These are phyloP conservation scores for Aspergillus latus DNA, from an alignment of 2,329 filamentous ascomycete species.

Conservation along the genomic window DNA sequence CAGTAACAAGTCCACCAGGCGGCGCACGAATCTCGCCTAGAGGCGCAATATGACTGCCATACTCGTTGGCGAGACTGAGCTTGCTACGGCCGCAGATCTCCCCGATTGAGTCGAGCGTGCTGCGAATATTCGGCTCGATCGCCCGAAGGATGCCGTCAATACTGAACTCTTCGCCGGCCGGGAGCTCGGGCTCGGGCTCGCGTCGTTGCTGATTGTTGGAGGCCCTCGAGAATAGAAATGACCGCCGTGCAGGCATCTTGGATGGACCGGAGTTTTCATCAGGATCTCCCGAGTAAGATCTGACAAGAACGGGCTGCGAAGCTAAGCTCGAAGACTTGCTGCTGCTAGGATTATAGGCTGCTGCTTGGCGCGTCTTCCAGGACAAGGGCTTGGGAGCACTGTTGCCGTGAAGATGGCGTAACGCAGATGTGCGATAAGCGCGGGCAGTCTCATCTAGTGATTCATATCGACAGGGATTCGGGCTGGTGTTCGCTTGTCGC, in stretches of 20 bases:
- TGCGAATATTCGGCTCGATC: conserved; percentile 59
- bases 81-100: conserved; percentile 63
- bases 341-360: conserved; percentile 20
- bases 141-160: conserved; percentile 57
- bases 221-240: conserved; percentile 31
- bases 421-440: conserved; percentile 31
- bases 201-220: conserved; percentile 23
- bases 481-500: conserved; percentile 19
- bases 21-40: conserved; percentile 56
- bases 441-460: conserved; percentile 33
- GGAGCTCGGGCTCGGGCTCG: conserved; percentile 38
- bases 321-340: conserved; percentile 30
- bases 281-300: conserved; percentile 43
- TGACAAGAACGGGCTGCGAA: conserved; percentile 46
- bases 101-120: conserved; percentile 61
- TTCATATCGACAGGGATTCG: conserved; percentile 25
- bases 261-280: conserved; percentile 30
- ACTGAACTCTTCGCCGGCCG: conserved; percentile 54
- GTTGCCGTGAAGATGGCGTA: conserved; percentile 36
- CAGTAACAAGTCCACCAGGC: conserved; percentile 37
- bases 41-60: conserved; percentile 62
- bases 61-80: conserved; percentile 62
- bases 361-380: conserved; percentile 27
- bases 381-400: conserved; percentile 27
- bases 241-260: conserved; percentile 35